Percentiles rank a stretch among this genome's conserved stretches.
These are phyloP conservation scores for Paraleonurus japonicus DNA, from an alignment of 257 asterid species.

Conservation along the genomic window DNA sequence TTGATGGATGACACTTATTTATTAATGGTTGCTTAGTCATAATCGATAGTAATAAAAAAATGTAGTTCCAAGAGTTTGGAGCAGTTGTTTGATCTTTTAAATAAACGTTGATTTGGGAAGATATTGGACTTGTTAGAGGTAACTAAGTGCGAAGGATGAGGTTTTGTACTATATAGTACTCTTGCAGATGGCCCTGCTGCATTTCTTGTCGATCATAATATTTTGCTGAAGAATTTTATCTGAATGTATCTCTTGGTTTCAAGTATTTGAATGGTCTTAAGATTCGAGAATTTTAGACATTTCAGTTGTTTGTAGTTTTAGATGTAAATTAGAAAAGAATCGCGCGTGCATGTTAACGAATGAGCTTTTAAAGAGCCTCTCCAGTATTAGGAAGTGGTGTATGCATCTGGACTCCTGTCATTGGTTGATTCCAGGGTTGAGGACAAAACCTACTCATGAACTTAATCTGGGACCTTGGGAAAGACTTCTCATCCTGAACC, in stretches of 20 bases:
- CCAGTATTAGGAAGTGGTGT: not conserved
- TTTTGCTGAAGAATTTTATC: not conserved
- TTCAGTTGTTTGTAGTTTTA: not conserved
- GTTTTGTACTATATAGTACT: not conserved
- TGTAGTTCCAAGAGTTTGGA: conserved; percentile 4
- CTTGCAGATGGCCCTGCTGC: not conserved
- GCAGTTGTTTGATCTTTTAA: not conserved
- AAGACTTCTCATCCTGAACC: not conserved
- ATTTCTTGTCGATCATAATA: not conserved
- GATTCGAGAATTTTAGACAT: not conserved
- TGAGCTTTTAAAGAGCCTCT: not conserved
- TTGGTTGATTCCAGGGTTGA: not conserved
- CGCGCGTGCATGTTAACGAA: not conserved
- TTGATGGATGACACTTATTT: not conserved
- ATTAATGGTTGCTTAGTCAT: not conserved
- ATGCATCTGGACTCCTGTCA: too few species aligned
- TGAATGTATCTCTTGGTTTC: not conserved
- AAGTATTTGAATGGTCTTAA: not conserved
- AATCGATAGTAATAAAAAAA: not conserved
- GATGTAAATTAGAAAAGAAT: not conserved
- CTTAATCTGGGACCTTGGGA: not conserved
- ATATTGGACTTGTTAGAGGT: not conserved
- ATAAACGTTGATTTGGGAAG: not conserved
- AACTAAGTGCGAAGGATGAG: not conserved
- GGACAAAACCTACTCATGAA: not conserved